phyloP scores from a whole-genome alignment of 1,284 basidiomycete species.

The Marasmius fiardii region DNA sequence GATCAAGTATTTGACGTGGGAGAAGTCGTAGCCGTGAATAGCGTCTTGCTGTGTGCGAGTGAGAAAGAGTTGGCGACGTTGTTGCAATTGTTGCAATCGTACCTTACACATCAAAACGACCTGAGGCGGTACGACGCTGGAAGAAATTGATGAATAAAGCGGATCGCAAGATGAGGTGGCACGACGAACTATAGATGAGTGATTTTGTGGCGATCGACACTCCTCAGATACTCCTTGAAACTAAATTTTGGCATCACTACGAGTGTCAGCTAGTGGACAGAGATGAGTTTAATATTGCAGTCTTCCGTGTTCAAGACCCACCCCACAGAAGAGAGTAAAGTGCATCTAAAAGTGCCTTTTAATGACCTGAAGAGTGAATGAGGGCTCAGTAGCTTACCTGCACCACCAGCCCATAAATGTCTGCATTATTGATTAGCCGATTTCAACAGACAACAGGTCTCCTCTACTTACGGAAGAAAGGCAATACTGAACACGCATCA shows the following conservation, averaged over 20 bases:
- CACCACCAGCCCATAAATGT: constrained; percentile 47
- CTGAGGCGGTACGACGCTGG: constrained; percentile 45
- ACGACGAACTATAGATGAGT: constrained; percentile 37
- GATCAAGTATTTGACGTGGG: constrained; percentile 38
- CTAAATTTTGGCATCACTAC: constrained; percentile 44
- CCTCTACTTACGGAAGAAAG: constrained; percentile 24
- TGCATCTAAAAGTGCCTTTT: constrained; percentile 33
- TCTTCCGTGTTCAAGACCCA: constrained; percentile 20
- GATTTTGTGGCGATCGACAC: constrained; percentile 30
- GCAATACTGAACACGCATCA: constrained; percentile 7
- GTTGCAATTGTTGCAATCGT: constrained; percentile 8
- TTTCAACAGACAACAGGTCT: constrained; percentile 21
- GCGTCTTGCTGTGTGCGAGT: constrained; percentile 30
- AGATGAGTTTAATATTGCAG: background rate
- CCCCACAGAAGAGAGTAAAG: constrained; percentile 39
- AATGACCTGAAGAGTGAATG: background rate
- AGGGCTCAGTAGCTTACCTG: constrained; percentile 26
- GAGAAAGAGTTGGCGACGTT: background rate
- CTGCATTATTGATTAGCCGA: constrained; percentile 21
- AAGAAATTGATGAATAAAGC: constrained; percentile 1
- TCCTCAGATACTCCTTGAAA: constrained; percentile 35
- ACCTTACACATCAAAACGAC: constrained; percentile 48
- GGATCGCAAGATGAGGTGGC: background rate
- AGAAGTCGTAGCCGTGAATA: constrained; percentile 33
- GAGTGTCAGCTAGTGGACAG: constrained; percentile 29